Base-by-base conservation (phyloP, 2,329 filamentous ascomycete species). In the Alternaria sp. region DNA sequence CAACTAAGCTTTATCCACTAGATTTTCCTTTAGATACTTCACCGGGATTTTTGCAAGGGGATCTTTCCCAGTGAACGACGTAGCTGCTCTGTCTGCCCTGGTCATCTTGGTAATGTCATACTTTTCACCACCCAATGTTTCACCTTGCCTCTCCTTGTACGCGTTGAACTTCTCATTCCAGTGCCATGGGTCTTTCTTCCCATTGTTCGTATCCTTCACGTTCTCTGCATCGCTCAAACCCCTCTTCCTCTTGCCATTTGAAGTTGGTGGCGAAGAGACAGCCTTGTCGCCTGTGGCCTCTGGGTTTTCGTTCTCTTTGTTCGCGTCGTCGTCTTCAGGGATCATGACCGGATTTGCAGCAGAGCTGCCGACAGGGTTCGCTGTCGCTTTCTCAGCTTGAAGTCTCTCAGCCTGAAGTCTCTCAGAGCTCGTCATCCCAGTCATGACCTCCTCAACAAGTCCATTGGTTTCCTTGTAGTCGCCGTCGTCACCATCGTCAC, bases 101-200 rank as follows among this genome's bases (percentile, higher is more conserved):
- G 45, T 63, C 57, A 66, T 59, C 41, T 70, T 67, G 5, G 68
- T 72, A 18, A 72, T 70, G 36, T 72, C 68, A 27, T 68, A 68
- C 1, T 66, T 58, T n/a, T 55, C 22, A 18, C 62, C 57, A 8
- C 64, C 67, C 40, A 66, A 43, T 8, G 44, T 44, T 2, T 22
- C 9, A 4, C 18, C 14, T 22, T 40, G 27, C 7, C 14, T 14
- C 25, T 61, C 46, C 30, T 64, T 66, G 34, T 65, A 69, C n/a
- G 45, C n/a, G 4, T 49, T 44, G 9, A 69, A 57, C 8, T 40
- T 57, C 9, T 30, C 25, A 25, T 45, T 16, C 65, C 67, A 69
- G 20, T 52, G 54, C 68, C 67, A 71, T 3, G 55, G 57, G 46
- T 71, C 67, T 8, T 62, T 59, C 16, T 55, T 36, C 1, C 34